phyloP scores from a whole-genome alignment of 352 stramenopile species.

The Globisporangium ultimum region DNA sequence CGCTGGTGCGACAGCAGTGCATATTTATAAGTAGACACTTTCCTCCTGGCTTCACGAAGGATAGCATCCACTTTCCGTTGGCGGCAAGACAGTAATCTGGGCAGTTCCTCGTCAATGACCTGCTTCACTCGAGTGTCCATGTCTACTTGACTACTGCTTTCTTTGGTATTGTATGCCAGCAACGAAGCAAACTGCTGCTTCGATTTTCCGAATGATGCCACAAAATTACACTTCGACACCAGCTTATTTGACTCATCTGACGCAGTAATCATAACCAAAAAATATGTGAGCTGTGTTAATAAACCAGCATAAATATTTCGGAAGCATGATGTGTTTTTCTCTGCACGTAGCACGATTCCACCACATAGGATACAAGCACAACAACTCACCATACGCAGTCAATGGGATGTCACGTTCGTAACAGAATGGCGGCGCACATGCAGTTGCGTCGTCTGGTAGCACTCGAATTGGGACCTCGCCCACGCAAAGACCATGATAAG shows the following conservation, averaged over 20 bases:
- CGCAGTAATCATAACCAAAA: too few relatives aligned
- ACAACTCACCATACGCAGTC: conserved; percentile 29
- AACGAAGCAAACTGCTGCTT: conserved; percentile 31
- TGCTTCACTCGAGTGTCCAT: conserved; percentile 21
- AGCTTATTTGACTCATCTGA: conserved; percentile 27
- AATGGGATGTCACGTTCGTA: conserved; percentile 16
- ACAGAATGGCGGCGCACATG: background rate
- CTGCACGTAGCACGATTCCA: too few relatives aligned
- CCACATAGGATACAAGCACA: background rate
- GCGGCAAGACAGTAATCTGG: conserved; percentile 27
- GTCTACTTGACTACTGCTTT: conserved; percentile 20
- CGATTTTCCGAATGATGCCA: conserved; percentile 34
- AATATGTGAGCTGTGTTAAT: too few relatives aligned
- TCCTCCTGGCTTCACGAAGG: conserved; percentile 17
- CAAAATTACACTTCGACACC: conserved; percentile 21
- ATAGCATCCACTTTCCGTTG: conserved; percentile 24
- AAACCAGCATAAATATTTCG: conserved; percentile 5
- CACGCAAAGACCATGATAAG: conserved; percentile 4
- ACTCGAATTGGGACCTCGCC: background rate
- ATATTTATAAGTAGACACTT: conserved; percentile 19
- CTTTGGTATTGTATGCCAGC: conserved; percentile 7
- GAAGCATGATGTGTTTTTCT: background rate
- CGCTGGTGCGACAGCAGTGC: conserved; percentile 1
- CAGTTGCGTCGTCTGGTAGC: background rate
- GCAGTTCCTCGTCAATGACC: conserved; percentile 23